phyloP scores from a whole-genome alignment of 148 eudicot species.

The Rhododendron kiyosumense region DNA sequence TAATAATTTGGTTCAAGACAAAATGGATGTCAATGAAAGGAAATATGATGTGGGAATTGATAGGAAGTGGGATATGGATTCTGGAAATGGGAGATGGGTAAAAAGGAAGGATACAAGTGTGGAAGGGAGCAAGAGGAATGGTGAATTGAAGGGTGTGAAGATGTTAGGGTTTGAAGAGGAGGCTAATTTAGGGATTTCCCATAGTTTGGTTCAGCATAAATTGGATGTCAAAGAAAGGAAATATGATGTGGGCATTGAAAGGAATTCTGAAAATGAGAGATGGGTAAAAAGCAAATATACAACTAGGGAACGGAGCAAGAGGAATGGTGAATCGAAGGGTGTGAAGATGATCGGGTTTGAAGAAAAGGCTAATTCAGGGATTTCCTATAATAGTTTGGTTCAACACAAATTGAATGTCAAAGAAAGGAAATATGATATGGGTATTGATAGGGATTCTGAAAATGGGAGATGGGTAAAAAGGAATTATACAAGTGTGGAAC shows the following conservation, averaged over 20 bases:
- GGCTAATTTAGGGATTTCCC: background rate
- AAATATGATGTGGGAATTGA: background rate
- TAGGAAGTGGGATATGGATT: conserved; percentile 4
- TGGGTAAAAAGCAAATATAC: conserved; percentile 12
- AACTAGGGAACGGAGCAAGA: background rate
- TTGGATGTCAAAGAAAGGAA: background rate
- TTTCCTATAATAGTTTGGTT: background rate
- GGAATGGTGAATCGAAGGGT: background rate
- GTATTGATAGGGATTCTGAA: background rate
- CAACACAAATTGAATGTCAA: background rate
- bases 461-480: conserved; percentile 17
- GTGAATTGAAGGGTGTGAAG: background rate
- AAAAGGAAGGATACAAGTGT: background rate
- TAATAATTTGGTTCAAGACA: conserved; percentile 6
- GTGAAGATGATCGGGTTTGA: background rate
- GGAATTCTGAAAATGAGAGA: conserved; percentile 15
- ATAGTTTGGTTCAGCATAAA: conserved; percentile 5
- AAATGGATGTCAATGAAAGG: background rate
- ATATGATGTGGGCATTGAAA: background rate
- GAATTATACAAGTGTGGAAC: background rate
- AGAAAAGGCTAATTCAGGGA: conserved; percentile 9
- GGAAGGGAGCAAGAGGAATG: conserved; percentile 2
- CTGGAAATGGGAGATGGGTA: conserved; percentile 20
- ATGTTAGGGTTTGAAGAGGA: conserved; percentile 5
- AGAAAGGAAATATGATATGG: conserved; percentile 4